Evolutionary conservation across 805 yeast genomes (phyloP).

Genomic region (Barnettozyma pratensis): DNA sequence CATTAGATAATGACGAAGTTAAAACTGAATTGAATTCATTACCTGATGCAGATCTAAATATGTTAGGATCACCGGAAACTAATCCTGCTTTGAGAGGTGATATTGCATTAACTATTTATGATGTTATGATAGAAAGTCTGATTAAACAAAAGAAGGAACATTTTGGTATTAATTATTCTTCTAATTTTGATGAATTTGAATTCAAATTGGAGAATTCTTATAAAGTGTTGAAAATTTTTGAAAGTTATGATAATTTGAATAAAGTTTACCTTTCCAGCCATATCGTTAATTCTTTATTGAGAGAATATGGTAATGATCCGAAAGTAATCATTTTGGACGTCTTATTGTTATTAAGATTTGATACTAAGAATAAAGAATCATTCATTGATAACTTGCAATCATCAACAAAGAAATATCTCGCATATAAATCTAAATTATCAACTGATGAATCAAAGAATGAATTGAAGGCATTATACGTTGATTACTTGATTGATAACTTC

Average conservation of each 20-base stretch:
- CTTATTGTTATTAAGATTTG: conserved; percentile 60
- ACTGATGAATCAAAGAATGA: conserved; percentile 25
- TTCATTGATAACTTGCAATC: conserved; percentile 61
- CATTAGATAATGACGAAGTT: conserved; percentile 45
- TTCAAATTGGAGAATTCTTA: conserved; percentile 26
- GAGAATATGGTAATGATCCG: conserved; percentile 36
- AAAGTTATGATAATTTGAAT: conserved; percentile 62
- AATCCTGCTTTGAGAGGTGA: conserved; percentile 77
- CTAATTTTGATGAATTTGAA: conserved; percentile 63
- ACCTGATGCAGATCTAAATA: conserved; percentile 83
- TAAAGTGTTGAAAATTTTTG: conserved; percentile 51
- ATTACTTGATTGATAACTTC: conserved; percentile 26
- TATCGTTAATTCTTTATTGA: conserved; percentile 49
- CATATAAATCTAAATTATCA: conserved; percentile 44
- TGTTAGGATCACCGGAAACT: conserved; percentile 81
- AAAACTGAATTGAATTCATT: conserved; percentile 62
- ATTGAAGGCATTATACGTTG: conserved; percentile 31
- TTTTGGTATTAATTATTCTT: conserved; percentile 32
- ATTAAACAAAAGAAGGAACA: conserved; percentile 16
- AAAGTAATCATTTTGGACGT: conserved; percentile 45
- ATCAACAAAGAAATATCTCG: conserved; percentile 65
- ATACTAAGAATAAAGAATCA: conserved; percentile 31
- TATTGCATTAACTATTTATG: conserved; percentile 63
- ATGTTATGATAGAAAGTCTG: conserved; percentile 54
- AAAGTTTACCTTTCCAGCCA: conserved; percentile 63